Base-by-base conservation (phyloP, 148 eudicot genomes). In the Drosera capensis region DNA sequence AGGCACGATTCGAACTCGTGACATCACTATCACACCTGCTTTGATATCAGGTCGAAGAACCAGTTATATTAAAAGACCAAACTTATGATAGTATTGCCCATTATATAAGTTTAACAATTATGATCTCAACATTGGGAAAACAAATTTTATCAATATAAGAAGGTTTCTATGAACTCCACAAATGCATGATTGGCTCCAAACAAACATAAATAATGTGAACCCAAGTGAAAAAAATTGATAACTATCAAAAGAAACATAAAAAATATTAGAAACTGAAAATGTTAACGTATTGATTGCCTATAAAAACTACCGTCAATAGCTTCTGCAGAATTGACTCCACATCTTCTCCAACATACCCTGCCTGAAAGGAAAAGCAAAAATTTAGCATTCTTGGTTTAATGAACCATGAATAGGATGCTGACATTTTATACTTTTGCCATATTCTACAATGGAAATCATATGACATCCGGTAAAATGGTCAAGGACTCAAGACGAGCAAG, bases 281-380 rank as follows among this genome's bases (percentile, higher is more conserved):
- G 38, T 11, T 34, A 34, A 6, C 14, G 38, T 15, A 34, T 34
- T 34, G 11, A 34, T 34, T 7, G 14, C 11, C n/a, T 34, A 55
- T 20, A 44, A 14, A n/a, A n/a, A n/a, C n/a, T 67, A 67, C 72
- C 68, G 15, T 7, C 20, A 68, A 52, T 48, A 68, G 43, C 51
- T 62, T 68, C 48, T 47, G 41, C 59, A 68, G 25, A 46, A 68
- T 43, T 35, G 72, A 68, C 25, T 68, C 72, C 23, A 68, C 72
- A 42, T 68, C 68, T 52, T 68, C 72, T 52, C 72, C 72, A 48
- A 68, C 72, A 43, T 68, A 68, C 25, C 72, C 72, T 47, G 72
- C 72, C 72, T 68, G 59, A 16, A 62, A 38, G 28, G 30, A 48
- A 20, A 34, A 9, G 15, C 14, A 37, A 24, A 37, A n/a, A 39